Evolutionary conservation across 139 green algal species (phyloP).

Genomic region (Pycnococcus provasolii): DNA sequence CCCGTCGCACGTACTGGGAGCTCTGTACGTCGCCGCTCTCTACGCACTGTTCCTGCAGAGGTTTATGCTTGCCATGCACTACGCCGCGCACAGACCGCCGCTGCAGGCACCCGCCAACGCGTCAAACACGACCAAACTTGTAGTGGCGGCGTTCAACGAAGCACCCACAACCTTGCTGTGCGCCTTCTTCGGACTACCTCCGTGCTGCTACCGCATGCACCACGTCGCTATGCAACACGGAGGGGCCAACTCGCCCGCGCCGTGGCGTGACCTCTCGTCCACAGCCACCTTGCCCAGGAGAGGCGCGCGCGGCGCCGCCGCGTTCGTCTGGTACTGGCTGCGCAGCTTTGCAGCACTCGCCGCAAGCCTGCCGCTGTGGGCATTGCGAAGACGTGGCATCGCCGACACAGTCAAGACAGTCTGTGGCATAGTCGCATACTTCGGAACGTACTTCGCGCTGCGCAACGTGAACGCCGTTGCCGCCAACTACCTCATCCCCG

Average conservation of each 20-base stretch:
- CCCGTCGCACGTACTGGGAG: slow-evolving; percentile 6
- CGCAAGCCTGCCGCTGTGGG: too few species aligned
- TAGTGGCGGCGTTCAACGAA: not conserved
- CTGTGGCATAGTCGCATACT: not conserved
- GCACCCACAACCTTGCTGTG: too few species aligned
- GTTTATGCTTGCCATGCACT: slow-evolving; percentile 65
- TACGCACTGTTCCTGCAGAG: slow-evolving; percentile 58
- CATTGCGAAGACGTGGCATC: not conserved
- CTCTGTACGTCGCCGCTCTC: slow-evolving; percentile 40
- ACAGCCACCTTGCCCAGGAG: too few species aligned
- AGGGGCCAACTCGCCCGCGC: too few species aligned
- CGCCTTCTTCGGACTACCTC: too few species aligned
- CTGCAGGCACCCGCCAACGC: slow-evolving; percentile 36
- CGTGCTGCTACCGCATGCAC: too few species aligned
- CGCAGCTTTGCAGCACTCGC: too few species aligned
- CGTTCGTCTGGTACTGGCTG: too few species aligned
- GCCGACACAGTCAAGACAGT: not conserved
- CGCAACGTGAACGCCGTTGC: slow-evolving; percentile 32
- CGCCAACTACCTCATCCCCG: slow-evolving; percentile 53
- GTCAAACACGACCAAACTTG: not conserved
- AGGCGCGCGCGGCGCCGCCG: too few species aligned
- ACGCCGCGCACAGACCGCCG: slow-evolving; percentile 50
- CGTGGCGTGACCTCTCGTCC: too few species aligned
- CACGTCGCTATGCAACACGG: too few species aligned
- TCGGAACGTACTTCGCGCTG: slow-evolving; percentile 6